Evolutionary conservation across 139 green algal genomes (phyloP).

Genomic region (Closterium sp.): DNA sequence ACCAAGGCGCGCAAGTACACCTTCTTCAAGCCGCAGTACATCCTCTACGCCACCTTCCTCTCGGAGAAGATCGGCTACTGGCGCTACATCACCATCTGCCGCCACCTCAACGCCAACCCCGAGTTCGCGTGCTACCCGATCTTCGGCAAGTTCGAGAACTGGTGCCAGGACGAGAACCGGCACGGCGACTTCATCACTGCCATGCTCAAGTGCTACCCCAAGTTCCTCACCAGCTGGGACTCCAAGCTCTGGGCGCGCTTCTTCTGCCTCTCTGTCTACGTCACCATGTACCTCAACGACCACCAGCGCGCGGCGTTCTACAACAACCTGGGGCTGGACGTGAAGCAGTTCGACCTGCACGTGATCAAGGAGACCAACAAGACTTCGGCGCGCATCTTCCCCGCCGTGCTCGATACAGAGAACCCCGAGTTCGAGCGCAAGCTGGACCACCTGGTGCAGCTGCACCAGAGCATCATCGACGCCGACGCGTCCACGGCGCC

Average conservation of each 20-base stretch:
- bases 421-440: constrained; percentile 81
- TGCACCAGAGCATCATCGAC: constrained; percentile 76
- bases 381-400: constrained; percentile 92
- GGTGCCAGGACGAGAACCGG: constrained; percentile 87
- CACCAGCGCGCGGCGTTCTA: constrained; percentile 91
- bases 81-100: constrained; percentile 95
- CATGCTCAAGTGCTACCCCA: constrained; percentile 82
- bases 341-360: constrained; percentile 90
- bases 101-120: constrained; percentile 90
- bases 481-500: constrained; percentile 67
- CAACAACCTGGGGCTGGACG: constrained; percentile 88
- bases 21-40: constrained; percentile 99
- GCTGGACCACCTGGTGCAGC: constrained; percentile 77
- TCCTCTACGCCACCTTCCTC: constrained; percentile 98
- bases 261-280: constrained; percentile 99
- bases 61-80: constrained; percentile 97
- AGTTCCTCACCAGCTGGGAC: constrained; percentile 77
- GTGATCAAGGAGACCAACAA: constrained; percentile 88
- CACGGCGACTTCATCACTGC: constrained; percentile 91
- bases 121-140: constrained; percentile 90
- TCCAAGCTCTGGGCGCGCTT: constrained; percentile 92
- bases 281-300: constrained; percentile 99
- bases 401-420: constrained; percentile 80
- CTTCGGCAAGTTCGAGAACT: constrained; percentile 99
- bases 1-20: constrained; percentile 94